Evolutionary conservation across 164 flowering plant species (phyloP), one percentile per base, ranked within the genome.

Genomic region (Aristolochia fimbriata): DNA sequence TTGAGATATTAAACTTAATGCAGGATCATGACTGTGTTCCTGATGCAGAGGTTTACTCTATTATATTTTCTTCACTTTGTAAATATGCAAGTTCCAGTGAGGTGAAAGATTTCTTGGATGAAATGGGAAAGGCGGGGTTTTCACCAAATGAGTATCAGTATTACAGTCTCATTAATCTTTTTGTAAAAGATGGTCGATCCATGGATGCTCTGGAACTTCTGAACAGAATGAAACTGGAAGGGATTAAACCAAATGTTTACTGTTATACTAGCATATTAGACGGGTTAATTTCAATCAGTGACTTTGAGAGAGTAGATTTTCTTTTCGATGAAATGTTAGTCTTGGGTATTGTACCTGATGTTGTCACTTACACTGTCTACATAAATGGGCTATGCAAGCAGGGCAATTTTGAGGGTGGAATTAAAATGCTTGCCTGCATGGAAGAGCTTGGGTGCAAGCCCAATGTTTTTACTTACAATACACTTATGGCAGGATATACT

Each of bases 291-390:
- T 55, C 23, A 0, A 66, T 53, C 3, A 80, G 74, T 49, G 74
- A 83, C 16, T 86, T 68, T 71, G 61, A 43, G 43, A 70, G 52
- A 21, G 91, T 77, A 20, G 92, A 81, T 24, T 68, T 82, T 24
- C 16, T 91, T 75, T 88, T 86, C 47, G 96, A 91, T 65, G 96
- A 88, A 72, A 68, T 91, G 77, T 85, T 88, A 59, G 73, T 88
- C 15, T 53, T 80, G 67, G 96, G 97, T 52, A 65, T 88, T 60
- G 77, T 78, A 63, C 97, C 96, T 59, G 77, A 88, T 76, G 54
- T 80, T 52, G 60, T 70, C 68, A 80, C 92, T 21, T 91, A 76
- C 66, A 88, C 81, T 65, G 79, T 76, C 33, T 85, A 78, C 64
- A 76, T 88, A 27, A 68, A 72, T 51, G 88, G 94, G 17, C 63